Evolutionary conservation across 441 rosid genomes (phyloP).

Genomic region (Populus hybrid): DNA sequence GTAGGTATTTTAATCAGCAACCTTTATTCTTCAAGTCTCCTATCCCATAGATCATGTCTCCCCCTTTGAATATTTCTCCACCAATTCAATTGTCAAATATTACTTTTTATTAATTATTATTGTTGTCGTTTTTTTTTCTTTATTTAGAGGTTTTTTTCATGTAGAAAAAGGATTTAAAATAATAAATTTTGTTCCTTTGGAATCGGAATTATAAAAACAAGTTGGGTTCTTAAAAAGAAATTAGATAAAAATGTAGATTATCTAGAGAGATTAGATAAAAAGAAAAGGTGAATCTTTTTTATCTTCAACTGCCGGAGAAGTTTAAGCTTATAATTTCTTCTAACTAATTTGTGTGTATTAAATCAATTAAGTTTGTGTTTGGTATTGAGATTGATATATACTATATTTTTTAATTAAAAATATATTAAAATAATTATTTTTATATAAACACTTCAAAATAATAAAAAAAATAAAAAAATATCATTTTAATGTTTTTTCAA

Average conservation of each 20-base stretch:
- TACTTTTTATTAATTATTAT: too few species aligned
- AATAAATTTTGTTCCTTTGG: neutral
- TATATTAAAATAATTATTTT: too few species aligned
- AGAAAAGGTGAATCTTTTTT: neutral
- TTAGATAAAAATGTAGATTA: neutral
- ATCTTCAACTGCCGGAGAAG: too few species aligned
- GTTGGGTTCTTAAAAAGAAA: neutral
- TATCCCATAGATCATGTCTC: neutral
- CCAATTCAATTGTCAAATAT: neutral
- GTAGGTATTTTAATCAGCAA: neutral
- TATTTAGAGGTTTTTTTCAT: neutral
- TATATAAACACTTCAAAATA: too few species aligned
- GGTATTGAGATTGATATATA: fast-evolving
- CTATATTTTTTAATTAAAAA: too few species aligned
- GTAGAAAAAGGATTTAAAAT: neutral
- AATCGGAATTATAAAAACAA: too few species aligned
- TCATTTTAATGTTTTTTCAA: too few species aligned
- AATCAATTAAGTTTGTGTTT: too few species aligned
- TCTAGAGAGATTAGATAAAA: neutral
- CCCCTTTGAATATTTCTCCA: neutral
- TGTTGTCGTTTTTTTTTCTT: too few species aligned
- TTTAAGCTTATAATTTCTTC: too few species aligned
- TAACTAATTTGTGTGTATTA: neutral
- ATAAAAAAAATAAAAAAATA: too few species aligned
- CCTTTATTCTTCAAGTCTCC: neutral